Evolutionary conservation across 1,139 yeast species (phyloP).

Genomic region (Hanseniaspora sp.): DNA sequence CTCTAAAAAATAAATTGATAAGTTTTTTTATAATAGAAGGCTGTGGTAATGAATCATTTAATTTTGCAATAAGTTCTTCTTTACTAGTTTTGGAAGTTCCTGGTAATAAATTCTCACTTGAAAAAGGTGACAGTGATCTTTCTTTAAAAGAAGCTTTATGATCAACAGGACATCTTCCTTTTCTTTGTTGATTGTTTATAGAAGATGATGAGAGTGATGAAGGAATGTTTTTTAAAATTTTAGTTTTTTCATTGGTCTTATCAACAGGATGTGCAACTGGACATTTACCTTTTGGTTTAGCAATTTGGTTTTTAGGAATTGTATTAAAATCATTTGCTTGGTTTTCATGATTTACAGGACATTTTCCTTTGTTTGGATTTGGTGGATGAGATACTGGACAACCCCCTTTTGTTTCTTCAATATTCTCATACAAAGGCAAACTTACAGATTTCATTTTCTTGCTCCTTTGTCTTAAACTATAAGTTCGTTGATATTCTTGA

Average conservation of each 20-base stretch:
- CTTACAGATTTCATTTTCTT: not conserved
- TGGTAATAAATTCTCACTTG: not conserved
- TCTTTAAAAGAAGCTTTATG: slow-evolving; percentile 10
- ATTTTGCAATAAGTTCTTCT: slow-evolving; percentile 19
- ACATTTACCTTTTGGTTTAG: slow-evolving; percentile 6
- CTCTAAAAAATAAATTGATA: slow-evolving; percentile 35
- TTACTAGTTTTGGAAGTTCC: slow-evolving; percentile 8
- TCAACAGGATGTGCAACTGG: not conserved
- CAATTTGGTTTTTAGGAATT: not conserved
- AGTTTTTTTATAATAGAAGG: slow-evolving; percentile 33
- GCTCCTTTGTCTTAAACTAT: not conserved
- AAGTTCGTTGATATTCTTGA: slow-evolving; percentile 22
- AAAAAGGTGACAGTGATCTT: slow-evolving; percentile 10
- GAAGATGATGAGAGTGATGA: not conserved
- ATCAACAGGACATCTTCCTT: slow-evolving; percentile 17
- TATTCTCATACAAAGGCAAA: not conserved
- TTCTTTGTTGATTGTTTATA: not conserved
- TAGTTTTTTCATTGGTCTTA: not conserved
- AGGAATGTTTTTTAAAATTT: not conserved
- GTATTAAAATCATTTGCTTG: not conserved
- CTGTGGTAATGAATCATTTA: slow-evolving; percentile 33
- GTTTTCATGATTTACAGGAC: not conserved
- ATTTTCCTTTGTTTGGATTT: not conserved
- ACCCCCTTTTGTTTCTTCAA: not conserved
- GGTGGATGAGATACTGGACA: not conserved